Base-by-base conservation (phyloP, 2,329 filamentous ascomycete species). In the Hypoxylon sp. region DNA sequence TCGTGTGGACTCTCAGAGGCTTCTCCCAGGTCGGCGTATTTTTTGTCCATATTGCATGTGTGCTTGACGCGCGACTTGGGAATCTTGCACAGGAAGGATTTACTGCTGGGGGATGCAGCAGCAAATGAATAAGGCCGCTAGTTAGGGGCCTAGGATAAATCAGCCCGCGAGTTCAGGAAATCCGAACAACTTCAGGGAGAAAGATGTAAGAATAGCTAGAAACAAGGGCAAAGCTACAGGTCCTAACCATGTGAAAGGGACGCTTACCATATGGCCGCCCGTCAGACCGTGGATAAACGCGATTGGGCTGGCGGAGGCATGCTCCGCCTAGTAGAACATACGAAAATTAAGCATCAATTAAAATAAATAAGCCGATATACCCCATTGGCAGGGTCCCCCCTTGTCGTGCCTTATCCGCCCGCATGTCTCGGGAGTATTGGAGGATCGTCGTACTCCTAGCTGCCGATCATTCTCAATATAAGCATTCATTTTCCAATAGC, bases 221-320 rank as follows among this genome's bases (percentile, higher is more conserved):
- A 64, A 66, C 58, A 62, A 21, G 63, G 53, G 58, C 44, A 56
- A 57, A 56, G 48, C 63, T 66, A 63, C 61, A 64, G 62, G 64
- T 70, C 63, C 58, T 67, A 56, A 50, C 53, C 54, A 67, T 69
- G 61, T 67, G 68, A 65, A 61, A 68, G 61, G 54, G 32, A 55
- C 35, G 27, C 63, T 37, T 62, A 65, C 50, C 29, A 65, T 57
- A 62, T 58, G 65, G 57, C 52, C 39, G 61, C 48, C 46, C 35
- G 37, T 44, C 62, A 62, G 53, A 53, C 55, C 67, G 46, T 72
- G 73, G 71, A 69, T 74, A 75, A 75, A 76, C 72, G 71, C 65
- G 55, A 67, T 60, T 58, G 56, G 56, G 61, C 42, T 62, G 44
- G 58, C 75, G 75, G 75, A 75, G 67, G 58, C 58, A 66, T 58